Base-by-base conservation (phyloP, 2,329 filamentous ascomycete genomes). In the Diaporthe australafricana region DNA sequence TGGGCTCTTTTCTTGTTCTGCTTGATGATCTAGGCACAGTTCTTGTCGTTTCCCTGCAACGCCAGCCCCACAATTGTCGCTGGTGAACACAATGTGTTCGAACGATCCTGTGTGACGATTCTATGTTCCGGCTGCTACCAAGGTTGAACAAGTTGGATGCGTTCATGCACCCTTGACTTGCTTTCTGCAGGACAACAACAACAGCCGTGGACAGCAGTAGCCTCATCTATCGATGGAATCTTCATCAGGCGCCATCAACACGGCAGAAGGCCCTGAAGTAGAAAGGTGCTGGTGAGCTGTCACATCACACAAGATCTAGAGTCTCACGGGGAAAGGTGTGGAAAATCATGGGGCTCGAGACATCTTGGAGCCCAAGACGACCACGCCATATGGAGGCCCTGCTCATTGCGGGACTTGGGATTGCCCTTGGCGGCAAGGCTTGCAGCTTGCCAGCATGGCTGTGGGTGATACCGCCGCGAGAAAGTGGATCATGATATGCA, bases 231-330 rank as follows among this genome's bases (percentile, higher is more conserved):
- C 66, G 45, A 22, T 50, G 50, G 55, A 69, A 68, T 67, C 70
- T 68, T 56, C 66, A 70, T 40, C 27, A 60, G 68, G 57, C 42
- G 70, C 65, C 65, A 70, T 73, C 70, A 70, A 38, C 52, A 66
- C 48, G 65, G 70, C 67, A 55, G 38, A 45, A 16, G 63, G 45
- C 47, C 70, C 50, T 68, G 70, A 73, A 70, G 72, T 35, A 73
- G 70, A 25, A 70, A 75, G 74, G 76, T 77, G 76, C 76, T 79
- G 79, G 78, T 82, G 81, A 85, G 80, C 77, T 81, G 82, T 86
- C 84, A 86, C 83, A 83, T 87, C 79, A 77, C 80, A 87, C 86
- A 84, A 86, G 85, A 87, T 87, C 85, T 85, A 77, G 72, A 80
- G 79, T 78, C 77, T 78, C 78, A 79, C 77, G 77, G 78, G 72